Percentiles rank a stretch among this genome's conserved stretches.
Conservation (phyloP, 164 flowering plant species). For the Litsea cubeba region DNA sequence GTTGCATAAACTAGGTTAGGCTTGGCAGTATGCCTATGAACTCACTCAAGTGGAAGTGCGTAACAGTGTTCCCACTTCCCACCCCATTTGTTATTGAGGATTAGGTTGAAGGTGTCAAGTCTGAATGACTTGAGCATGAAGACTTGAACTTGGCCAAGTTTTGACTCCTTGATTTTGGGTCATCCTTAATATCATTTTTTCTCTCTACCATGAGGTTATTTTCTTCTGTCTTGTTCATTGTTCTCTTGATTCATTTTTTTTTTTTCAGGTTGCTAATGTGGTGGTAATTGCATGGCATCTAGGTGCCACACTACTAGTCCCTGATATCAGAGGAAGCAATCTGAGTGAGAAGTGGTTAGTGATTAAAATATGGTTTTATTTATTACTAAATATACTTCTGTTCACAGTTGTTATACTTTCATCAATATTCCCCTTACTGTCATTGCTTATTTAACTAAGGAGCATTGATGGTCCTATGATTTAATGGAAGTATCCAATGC, state of each 20-base stretch:
- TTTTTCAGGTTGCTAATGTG: slow-evolving; percentile 77
- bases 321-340: slow-evolving; percentile 85
- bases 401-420: not conserved
- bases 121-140: too few relatives aligned
- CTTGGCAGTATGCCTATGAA: too few relatives aligned
- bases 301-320: slow-evolving; percentile 88
- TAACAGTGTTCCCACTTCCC: not conserved
- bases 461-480: too few relatives aligned
- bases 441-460: too few relatives aligned
- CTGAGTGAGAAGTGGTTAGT: slow-evolving; percentile 68
- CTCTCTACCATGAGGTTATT: not conserved
- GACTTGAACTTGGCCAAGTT: too few relatives aligned
- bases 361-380: too few relatives aligned
- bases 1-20: too few relatives aligned
- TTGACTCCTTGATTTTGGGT: too few relatives aligned
- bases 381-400: not conserved
- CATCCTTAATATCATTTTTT: not conserved
- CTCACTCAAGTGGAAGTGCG: too few relatives aligned
- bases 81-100: not conserved
- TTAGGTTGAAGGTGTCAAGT: too few relatives aligned
- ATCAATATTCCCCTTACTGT: too few relatives aligned
- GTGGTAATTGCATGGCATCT: slow-evolving; percentile 78
- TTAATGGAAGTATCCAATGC: too few relatives aligned
- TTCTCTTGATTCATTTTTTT: not conserved
- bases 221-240: not conserved